Conservation (phyloP, 768 basidiomycete genomes). For the Chlorophyllum brunneum region DNA sequence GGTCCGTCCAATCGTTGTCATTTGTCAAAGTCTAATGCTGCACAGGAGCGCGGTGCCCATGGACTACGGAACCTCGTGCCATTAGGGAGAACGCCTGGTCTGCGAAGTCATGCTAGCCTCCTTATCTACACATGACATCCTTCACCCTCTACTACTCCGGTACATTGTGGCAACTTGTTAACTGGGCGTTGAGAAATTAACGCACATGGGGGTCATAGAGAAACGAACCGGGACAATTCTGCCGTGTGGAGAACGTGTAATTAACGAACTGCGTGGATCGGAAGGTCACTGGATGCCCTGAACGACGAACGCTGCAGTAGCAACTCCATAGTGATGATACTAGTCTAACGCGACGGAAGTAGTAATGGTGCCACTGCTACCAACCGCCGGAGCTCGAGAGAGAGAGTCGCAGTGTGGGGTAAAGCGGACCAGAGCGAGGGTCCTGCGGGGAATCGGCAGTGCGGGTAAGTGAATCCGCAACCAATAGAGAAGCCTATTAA, state of each 20-base stretch:
- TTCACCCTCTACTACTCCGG: too few species aligned
- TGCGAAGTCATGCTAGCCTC: too few species aligned
- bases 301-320: too few species aligned
- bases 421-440: background rate
- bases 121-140: too few species aligned
- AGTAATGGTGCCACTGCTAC: background rate
- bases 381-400: background rate
- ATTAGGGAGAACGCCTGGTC: too few species aligned
- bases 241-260: too few species aligned
- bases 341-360: background rate
- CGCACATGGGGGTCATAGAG: too few species aligned
- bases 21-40: conserved; percentile 14
- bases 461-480: background rate
- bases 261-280: too few species aligned
- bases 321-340: background rate
- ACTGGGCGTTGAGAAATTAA: too few species aligned
- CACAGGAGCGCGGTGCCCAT: conserved; percentile 9
- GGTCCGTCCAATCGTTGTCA: conserved; percentile 7
- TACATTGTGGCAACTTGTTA: too few species aligned
- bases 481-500: background rate
- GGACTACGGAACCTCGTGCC: conserved; percentile 4
- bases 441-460: background rate
- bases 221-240: too few species aligned
- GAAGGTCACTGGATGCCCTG: too few species aligned
- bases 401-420: conserved; percentile 1